A percentile compares a stretch with the other conserved stretches of the same genome.
Evolutionary conservation across 306 rosid species (phyloP).

Genomic region (Pyrus betulifolia): DNA sequence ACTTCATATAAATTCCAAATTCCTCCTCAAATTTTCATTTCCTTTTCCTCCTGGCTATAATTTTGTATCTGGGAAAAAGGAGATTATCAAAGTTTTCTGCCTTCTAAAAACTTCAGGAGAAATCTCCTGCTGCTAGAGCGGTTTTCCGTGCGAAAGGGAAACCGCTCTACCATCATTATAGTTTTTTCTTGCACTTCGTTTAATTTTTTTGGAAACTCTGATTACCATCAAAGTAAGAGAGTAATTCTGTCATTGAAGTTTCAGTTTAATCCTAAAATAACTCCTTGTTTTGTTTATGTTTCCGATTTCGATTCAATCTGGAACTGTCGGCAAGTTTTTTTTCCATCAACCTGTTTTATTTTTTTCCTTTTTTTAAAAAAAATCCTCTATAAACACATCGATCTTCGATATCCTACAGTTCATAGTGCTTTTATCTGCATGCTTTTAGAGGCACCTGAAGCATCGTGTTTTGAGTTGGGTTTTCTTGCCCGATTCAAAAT

Average conservation of each 20-base stretch:
- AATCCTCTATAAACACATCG: not conserved
- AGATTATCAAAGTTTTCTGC: not conserved
- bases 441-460: not conserved
- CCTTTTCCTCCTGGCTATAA: not conserved
- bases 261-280: not conserved
- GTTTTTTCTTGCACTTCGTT: not conserved
- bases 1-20: not conserved
- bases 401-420: not conserved
- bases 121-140: conserved; percentile 25
- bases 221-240: not conserved
- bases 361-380: not conserved
- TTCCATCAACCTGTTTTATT: conserved; percentile 1
- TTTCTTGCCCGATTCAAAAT: not conserved
- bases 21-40: not conserved
- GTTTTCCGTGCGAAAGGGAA: conserved; percentile 38
- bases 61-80: not conserved
- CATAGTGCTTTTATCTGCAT: not conserved
- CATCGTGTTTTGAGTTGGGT: conserved; percentile 13
- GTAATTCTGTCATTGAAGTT: not conserved
- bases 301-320: not conserved
- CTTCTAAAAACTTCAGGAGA: not conserved
- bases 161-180: conserved; percentile 29
- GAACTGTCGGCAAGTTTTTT: not conserved
- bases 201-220: not conserved
- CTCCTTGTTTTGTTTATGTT: not conserved